A percentile compares a stretch with the other conserved stretches of the same genome.
phyloP scores from a whole-genome alignment of 768 basidiomycete genomes.

The Rhizopogon vulgaris region DNA sequence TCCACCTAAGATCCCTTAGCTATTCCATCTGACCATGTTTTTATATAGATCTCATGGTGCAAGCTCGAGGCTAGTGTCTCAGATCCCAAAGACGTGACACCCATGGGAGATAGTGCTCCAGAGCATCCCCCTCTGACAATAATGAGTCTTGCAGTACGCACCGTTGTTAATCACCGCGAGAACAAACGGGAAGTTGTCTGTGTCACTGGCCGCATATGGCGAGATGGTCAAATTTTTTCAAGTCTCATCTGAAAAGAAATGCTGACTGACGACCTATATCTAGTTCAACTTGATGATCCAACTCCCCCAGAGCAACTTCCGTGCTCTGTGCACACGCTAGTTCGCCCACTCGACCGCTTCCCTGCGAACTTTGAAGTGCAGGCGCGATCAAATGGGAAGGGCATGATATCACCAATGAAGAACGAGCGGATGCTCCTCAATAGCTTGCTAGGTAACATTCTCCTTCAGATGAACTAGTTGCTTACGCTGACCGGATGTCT shows the following conservation, averaged over 20 bases:
- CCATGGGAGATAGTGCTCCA: slow-evolving; percentile 67
- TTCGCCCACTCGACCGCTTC: slow-evolving; percentile 84
- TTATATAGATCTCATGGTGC: slow-evolving; percentile 88
- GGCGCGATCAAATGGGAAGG: slow-evolving; percentile 58
- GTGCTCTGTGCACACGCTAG: slow-evolving; percentile 80
- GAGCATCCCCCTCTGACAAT: slow-evolving; percentile 87
- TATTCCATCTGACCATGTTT: not conserved
- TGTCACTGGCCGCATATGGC: slow-evolving; percentile 79
- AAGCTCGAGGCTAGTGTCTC: slow-evolving; percentile 82
- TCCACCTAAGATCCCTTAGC: not conserved
- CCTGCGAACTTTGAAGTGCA: slow-evolving; percentile 77
- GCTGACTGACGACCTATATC: not conserved
- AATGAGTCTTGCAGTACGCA: slow-evolving; percentile 82
- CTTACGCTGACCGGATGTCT: not conserved
- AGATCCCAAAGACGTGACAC: slow-evolving; percentile 85
- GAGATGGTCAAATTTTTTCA: slow-evolving; percentile 40
- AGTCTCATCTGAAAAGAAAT: not conserved
- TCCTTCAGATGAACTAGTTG: not conserved
- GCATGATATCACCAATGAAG: slow-evolving; percentile 64
- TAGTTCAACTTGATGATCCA: slow-evolving; percentile 86
- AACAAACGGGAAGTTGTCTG: slow-evolving; percentile 95
- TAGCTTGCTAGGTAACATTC: slow-evolving; percentile 57
- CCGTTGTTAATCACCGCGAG: slow-evolving; percentile 88
- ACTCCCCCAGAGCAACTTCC: slow-evolving; percentile 85
- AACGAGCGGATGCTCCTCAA: slow-evolving; percentile 86